Percentiles rank a stretch among this genome's conserved stretches.
Conservation (phyloP, 2,329 filamentous ascomycete species). For the Colletotrichum sp. region DNA sequence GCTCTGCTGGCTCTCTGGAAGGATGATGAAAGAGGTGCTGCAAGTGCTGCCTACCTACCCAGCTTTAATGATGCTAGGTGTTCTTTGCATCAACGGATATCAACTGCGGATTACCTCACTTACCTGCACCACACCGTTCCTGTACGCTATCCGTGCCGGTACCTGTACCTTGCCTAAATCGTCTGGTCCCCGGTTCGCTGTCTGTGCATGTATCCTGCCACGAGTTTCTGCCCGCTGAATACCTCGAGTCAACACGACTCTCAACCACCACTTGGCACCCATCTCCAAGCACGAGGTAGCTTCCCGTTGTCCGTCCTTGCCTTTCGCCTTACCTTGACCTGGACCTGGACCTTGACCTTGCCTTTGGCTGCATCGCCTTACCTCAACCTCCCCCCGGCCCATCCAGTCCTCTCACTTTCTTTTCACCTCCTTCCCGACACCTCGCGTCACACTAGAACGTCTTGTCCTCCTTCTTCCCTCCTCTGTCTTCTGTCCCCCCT, state of each 20-base stretch:
- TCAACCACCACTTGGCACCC: not conserved
- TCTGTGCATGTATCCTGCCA: constrained; percentile 4
- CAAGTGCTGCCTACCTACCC: not conserved
- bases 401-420: constrained; percentile 3
- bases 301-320: not conserved
- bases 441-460: not conserved
- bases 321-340: not conserved
- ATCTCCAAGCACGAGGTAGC: not conserved
- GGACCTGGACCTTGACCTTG: not conserved
- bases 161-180: constrained; percentile 5
- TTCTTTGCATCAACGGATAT: not conserved
- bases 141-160: not conserved
- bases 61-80: not conserved
- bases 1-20: not conserved
- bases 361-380: not conserved
- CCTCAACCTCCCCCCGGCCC: not conserved
- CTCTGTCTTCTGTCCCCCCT: not conserved
- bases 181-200: not conserved
- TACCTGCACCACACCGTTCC: not conserved
- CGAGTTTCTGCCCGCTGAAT: not conserved
- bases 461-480: not conserved
- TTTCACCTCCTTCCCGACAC: constrained; percentile 5
- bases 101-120: not conserved
- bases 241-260: not conserved
- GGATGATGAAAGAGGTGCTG: not conserved